Conservation (phyloP, 2,329 filamentous ascomycete species). For the Arthrobotrys pseudoclavata region DNA sequence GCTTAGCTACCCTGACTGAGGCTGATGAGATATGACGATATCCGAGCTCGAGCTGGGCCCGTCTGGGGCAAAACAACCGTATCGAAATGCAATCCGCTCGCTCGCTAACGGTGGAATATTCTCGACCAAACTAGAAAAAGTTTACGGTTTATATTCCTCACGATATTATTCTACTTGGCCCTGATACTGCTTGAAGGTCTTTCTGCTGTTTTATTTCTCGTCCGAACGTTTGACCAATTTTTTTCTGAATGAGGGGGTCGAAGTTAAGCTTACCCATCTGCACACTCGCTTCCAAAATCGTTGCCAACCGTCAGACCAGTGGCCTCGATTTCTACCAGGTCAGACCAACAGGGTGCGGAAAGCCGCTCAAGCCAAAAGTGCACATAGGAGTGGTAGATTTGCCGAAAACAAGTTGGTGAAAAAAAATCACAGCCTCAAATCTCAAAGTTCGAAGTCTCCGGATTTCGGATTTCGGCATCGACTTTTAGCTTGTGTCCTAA, state of each 20-base stretch:
- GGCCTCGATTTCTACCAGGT: not conserved
- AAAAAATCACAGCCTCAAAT: not conserved
- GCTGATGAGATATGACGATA: conserved; percentile 56
- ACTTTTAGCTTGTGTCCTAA: not conserved
- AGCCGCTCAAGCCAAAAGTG: conserved; percentile 44
- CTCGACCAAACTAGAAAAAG: conserved; percentile 17
- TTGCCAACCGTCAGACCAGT: conserved; percentile 43
- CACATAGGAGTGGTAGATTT: conserved; percentile 8
- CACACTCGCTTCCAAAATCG: conserved; percentile 17
- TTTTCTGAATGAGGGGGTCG: not conserved
- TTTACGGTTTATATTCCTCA: not conserved
- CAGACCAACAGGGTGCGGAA: not conserved
- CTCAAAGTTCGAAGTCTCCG: not conserved
- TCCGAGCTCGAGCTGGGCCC: conserved; percentile 8
- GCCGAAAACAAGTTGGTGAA: conserved; percentile 18
- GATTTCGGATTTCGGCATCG: conserved; percentile 15
- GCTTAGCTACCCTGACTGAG: conserved; percentile 29
- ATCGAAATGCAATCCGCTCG: not conserved
- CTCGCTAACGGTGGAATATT: conserved; percentile 21
- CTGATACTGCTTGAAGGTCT: not conserved
- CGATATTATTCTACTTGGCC: not conserved
- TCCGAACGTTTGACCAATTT: not conserved
- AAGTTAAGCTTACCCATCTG: conserved; percentile 28
- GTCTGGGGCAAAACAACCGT: conserved; percentile 9
- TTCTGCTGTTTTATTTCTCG: not conserved